phyloP scores from a whole-genome alignment of 2,329 filamentous ascomycete genomes.

The Coleophoma crateriformis region DNA sequence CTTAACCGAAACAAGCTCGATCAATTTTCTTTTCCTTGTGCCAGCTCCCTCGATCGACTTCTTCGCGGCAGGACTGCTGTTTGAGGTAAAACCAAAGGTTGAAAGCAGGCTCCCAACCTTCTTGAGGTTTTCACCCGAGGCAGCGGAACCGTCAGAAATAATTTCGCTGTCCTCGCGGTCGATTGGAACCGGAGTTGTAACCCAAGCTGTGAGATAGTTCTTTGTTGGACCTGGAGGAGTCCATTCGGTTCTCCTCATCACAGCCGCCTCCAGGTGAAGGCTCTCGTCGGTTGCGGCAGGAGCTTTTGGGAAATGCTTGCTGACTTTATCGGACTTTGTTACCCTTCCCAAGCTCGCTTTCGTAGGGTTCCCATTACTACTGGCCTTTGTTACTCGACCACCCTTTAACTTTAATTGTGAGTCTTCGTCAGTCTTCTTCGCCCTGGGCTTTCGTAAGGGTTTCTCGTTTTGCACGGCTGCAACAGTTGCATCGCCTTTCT shows the following conservation, averaged over 20 bases:
- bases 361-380: conserved; percentile 11
- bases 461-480: conserved; percentile 11
- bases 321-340: conserved; percentile 22
- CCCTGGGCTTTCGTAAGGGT: conserved; percentile 14
- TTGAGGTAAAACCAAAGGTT: conserved; percentile 32
- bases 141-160: neutral
- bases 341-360: conserved; percentile 10
- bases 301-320: conserved; percentile 25
- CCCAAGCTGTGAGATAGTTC: conserved; percentile 5
- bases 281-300: conserved; percentile 10
- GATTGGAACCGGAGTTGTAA: neutral
- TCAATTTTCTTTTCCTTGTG: conserved; percentile 50
- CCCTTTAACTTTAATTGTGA: conserved; percentile 27
- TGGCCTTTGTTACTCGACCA: conserved; percentile 28
- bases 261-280: conserved; percentile 32
- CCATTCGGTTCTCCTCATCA: conserved; percentile 56
- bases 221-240: conserved; percentile 52
- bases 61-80: conserved; percentile 8
- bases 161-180: neutral
- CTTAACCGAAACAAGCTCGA: conserved; percentile 35
- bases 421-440: conserved; percentile 20
- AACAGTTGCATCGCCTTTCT: neutral
- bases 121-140: conserved; percentile 12
- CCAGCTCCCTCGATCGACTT: conserved; percentile 4
- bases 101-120: conserved; percentile 31